Evolutionary conservation across 108 stramenopile genomes (phyloP).

Genomic region (Pinguiococcus pyrenoidosus): DNA sequence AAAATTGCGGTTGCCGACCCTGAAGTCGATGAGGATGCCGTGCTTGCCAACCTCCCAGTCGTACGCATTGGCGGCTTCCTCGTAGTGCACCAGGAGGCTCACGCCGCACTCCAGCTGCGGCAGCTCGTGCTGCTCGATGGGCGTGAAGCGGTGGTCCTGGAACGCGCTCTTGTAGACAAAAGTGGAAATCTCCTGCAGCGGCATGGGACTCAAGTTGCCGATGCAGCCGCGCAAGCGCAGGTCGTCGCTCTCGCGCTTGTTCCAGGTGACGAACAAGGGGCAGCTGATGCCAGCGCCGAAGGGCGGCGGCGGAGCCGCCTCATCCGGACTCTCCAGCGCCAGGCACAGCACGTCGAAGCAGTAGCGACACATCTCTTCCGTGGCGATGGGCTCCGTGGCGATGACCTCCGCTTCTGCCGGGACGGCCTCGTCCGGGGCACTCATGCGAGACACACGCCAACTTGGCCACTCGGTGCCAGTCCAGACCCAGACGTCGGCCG

Average conservation of each 20-base stretch:
- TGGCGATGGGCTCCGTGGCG: too few relatives aligned
- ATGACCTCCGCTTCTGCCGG: too few relatives aligned
- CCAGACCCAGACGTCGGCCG: too few relatives aligned
- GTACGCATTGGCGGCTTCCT: slow-evolving; percentile 19
- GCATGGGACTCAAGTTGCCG: slow-evolving; percentile 20
- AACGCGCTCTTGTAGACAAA: slow-evolving; percentile 9
- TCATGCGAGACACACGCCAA: too few relatives aligned
- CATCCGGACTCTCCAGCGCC: too few relatives aligned
- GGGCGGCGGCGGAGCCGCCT: slow-evolving; percentile 2
- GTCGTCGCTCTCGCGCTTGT: too few relatives aligned
- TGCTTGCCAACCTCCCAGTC: slow-evolving; percentile 34
- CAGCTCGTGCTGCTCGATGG: slow-evolving; percentile 20
- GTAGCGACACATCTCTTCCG: slow-evolving; percentile 28
- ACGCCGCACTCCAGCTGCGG: slow-evolving; percentile 16
- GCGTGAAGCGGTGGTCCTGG: slow-evolving; percentile 17
- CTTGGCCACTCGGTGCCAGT: too few relatives aligned
- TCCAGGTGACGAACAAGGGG: too few relatives aligned
- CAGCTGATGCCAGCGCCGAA: too few relatives aligned
- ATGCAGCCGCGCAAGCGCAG: slow-evolving; percentile 26
- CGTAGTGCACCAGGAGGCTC: slow-evolving; percentile 30
- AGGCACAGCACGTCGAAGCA: too few relatives aligned
- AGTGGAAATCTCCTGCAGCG: too few relatives aligned
- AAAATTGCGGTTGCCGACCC: slow-evolving; percentile 6
- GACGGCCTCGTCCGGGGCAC: too few relatives aligned
- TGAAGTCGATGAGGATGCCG: slow-evolving; percentile 26